These are phyloP conservation scores for Citropsis articulata DNA, from an alignment of 345 rosid genomes.

Conservation along the genomic window DNA sequence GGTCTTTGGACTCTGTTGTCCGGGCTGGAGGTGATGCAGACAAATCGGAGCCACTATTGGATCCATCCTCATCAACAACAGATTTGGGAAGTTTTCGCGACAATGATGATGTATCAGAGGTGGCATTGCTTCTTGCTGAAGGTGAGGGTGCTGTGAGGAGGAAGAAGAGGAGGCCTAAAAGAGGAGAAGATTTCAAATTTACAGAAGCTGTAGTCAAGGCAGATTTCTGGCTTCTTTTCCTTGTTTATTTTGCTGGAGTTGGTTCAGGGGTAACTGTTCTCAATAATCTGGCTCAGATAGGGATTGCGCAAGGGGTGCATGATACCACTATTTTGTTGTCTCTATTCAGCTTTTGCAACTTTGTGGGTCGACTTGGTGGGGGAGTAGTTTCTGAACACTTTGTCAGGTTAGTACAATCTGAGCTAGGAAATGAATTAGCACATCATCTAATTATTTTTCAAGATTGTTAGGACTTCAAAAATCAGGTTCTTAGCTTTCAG, in stretches of 20 bases:
- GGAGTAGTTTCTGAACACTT: slow-evolving; percentile 61
- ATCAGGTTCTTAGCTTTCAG: background rate
- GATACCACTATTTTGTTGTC: slow-evolving; percentile 57
- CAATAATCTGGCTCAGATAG: slow-evolving; percentile 72
- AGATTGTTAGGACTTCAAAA: background rate
- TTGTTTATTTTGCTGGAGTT: slow-evolving; percentile 61
- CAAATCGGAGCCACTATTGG: slow-evolving; percentile 47
- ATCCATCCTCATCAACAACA: slow-evolving; percentile 28
- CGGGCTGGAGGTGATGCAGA: slow-evolving; percentile 35
- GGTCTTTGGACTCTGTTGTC: slow-evolving; percentile 16
- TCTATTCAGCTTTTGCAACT: slow-evolving; percentile 69
- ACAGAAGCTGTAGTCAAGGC: slow-evolving; percentile 64
- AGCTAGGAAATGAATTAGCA: background rate
- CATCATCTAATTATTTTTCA: background rate
- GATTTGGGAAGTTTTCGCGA: slow-evolving; percentile 37
- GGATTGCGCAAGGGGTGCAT: slow-evolving; percentile 54
- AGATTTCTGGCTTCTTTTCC: slow-evolving; percentile 79
- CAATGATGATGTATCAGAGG: slow-evolving; percentile 40
- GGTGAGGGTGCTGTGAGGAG: slow-evolving; percentile 69
- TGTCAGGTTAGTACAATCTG: slow-evolving; percentile 42
- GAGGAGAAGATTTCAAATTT: slow-evolving; percentile 70
- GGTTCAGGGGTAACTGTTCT: slow-evolving; percentile 71
- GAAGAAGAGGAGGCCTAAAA: slow-evolving; percentile 62
- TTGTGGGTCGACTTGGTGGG: slow-evolving; percentile 63
- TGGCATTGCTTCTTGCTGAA: slow-evolving; percentile 64